Evolutionary conservation across 1,139 yeast genomes (phyloP), one percentile per base, ranked within the genome.

Genomic region (Blastobotrys serpentis): DNA sequence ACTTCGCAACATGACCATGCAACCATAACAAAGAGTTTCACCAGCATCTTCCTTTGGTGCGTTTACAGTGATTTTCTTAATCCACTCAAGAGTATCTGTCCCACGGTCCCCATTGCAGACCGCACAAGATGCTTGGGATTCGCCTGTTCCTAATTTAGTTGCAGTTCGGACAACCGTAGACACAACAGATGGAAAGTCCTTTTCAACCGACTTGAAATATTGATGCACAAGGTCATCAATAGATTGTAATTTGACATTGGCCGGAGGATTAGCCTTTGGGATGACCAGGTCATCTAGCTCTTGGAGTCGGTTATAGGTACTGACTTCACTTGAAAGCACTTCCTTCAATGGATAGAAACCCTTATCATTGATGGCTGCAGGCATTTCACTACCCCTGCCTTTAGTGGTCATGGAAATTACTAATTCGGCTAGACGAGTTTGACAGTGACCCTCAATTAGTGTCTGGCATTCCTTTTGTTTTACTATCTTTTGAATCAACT

Each of bases 91-190:
- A 0, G 94, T 86, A 56, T 81, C 77, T 38, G 74, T 73, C 55
- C 54, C 57, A 36, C 54, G 52, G 3, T 55, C 56, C 2, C 55
- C 58, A n/a, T 57, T 59, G 48, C 72, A 68, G 5, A 71, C 50
- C 2, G 44, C 43, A 43, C 71, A 67, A 3, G 37, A 40, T 8
- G 45, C 44, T 11, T 52, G 41, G 17, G 40, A 45, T 17, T 44
- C 80, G 5, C 19, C 13, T 4, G 23, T 36, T 10, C 23, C 23
- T 44, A 92, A 69, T 64, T 92, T 90, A 46, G 82, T 83, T 8
- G 95, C 96, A 0, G 96, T 90, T 55, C 87, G 82, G 10, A 89
- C 90, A 16, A 92, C 98, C 0, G 98, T 90, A 0, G 97, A 85
- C 2, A 94, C 92, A 2, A 94, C 88, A 46, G 95, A 88, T 0